These are phyloP conservation scores for Coleophoma crateriformis DNA, from an alignment of 2,329 filamentous ascomycete genomes.

Conservation along the genomic window DNA sequence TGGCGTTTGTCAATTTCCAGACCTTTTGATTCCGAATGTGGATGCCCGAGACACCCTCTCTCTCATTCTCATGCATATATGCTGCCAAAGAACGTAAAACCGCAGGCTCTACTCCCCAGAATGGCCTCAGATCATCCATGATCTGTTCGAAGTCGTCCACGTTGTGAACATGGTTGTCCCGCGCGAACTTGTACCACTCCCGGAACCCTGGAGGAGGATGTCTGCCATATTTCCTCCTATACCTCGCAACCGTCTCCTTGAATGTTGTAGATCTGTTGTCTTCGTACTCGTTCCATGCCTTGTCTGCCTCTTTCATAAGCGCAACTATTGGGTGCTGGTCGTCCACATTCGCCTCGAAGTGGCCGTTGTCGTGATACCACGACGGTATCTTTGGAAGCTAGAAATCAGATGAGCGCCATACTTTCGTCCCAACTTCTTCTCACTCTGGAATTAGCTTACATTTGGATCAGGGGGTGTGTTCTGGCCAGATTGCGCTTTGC, in stretches of 20 bases:
- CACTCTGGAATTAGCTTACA: conserved; percentile 8
- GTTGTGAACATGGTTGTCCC: conserved; percentile 45
- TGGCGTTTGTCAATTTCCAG: conserved; percentile 25
- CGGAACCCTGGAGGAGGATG: conserved; percentile 62
- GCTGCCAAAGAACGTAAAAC: conserved; percentile 35
- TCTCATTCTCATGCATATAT: conserved; percentile 25
- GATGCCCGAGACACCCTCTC: conserved; percentile 18
- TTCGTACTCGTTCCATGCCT: conserved; percentile 22
- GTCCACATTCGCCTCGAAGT: conserved; percentile 15
- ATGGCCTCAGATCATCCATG: conserved; percentile 56
- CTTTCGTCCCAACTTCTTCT: not conserved
- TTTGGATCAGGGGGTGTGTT: conserved; percentile 10
- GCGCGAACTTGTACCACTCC: conserved; percentile 51
- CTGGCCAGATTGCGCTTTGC: conserved; percentile 6
- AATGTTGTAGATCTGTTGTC: conserved; percentile 38
- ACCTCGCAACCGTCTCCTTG: conserved; percentile 45
- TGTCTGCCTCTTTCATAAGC: conserved; percentile 26
- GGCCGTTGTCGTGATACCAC: conserved; percentile 17
- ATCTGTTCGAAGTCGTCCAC: conserved; percentile 61
- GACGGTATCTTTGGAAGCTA: conserved; percentile 19
- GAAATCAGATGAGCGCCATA: conserved; percentile 1
- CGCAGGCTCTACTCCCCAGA: conserved; percentile 41
- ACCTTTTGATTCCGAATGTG: conserved; percentile 26
- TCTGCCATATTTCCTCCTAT: conserved; percentile 49
- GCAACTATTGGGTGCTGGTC: conserved; percentile 25